Conservation (phyloP, 2,329 filamentous ascomycete species). For the Ascochyta lentis region DNA sequence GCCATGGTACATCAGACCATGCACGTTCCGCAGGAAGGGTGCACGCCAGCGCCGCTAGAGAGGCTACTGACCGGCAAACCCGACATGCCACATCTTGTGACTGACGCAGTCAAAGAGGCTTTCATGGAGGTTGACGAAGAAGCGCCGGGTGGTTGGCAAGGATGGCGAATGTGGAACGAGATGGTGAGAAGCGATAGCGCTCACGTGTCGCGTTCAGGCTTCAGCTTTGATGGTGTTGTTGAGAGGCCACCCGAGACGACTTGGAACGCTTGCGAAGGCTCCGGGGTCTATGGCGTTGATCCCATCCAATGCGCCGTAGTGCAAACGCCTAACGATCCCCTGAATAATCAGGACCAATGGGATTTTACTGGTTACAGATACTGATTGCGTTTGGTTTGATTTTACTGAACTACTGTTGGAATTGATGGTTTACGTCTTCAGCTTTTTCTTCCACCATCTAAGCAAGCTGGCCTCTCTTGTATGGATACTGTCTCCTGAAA, state of each 20-base stretch:
- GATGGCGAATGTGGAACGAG: conserved; percentile 38
- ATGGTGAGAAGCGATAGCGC: conserved; percentile 25
- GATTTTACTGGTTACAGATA: not conserved
- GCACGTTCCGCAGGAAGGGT: not conserved
- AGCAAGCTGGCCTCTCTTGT: conserved; percentile 28
- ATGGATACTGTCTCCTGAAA: conserved; percentile 58
- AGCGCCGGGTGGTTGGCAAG: conserved; percentile 35
- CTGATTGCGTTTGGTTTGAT: no score
- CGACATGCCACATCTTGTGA: conserved; percentile 22
- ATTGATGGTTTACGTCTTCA: no score
- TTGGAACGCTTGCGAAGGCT: not conserved
- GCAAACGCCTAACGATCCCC: not conserved
- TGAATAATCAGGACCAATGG: conserved; percentile 3
- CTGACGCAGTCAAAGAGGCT: conserved; percentile 36
- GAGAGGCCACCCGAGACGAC: not conserved
- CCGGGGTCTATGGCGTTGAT: not conserved
- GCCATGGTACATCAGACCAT: not conserved
- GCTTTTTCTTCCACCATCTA: no score
- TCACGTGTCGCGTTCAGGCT: not conserved
- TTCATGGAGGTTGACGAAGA: conserved; percentile 41
- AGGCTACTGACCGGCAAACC: not conserved
- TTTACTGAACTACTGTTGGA: no score
- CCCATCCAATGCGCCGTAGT: conserved; percentile 2
- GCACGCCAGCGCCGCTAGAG: not conserved
- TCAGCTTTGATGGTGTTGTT: not conserved